Conservation (phyloP, 2,329 filamentous ascomycete species). For the Coniella vitis region DNA sequence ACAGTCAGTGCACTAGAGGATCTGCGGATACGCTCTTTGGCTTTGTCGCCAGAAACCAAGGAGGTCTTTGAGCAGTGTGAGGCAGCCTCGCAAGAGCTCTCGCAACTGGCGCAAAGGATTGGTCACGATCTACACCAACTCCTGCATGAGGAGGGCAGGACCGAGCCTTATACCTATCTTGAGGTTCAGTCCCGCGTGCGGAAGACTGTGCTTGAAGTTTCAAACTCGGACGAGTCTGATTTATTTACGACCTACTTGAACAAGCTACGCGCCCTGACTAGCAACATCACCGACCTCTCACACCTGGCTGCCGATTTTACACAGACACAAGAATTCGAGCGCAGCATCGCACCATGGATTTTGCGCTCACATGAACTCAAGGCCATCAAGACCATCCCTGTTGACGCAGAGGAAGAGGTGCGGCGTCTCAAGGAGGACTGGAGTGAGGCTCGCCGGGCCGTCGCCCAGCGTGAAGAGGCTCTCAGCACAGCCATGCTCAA, state of each 20-base stretch:
- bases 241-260: conserved; percentile 62
- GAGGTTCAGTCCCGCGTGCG: conserved; percentile 62
- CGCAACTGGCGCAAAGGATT: conserved; percentile 58
- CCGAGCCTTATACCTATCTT: conserved; percentile 56
- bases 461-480: conserved; percentile 70
- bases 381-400: conserved; percentile 70
- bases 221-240: conserved; percentile 55
- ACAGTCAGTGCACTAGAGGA: conserved; percentile 71
- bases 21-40: conserved; percentile 66
- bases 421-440: conserved; percentile 73
- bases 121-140: conserved; percentile 60
- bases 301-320: conserved; percentile 63
- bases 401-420: conserved; percentile 81
- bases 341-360: conserved; percentile 71
- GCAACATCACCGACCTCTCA: conserved; percentile 63
- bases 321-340: conserved; percentile 73
- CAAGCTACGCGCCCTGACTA: conserved; percentile 58
- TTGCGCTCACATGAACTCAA: conserved; percentile 75
- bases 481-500: conserved; percentile 85
- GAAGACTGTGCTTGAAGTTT: conserved; percentile 44
- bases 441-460: conserved; percentile 64
- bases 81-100: conserved; percentile 55
- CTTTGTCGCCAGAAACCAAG: conserved; percentile 60
- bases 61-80: conserved; percentile 67
- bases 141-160: conserved; percentile 64